Evolutionary conservation across 495 filamentous ascomycete genomes (phyloP).

Genomic region (Durotheca rogersii): DNA sequence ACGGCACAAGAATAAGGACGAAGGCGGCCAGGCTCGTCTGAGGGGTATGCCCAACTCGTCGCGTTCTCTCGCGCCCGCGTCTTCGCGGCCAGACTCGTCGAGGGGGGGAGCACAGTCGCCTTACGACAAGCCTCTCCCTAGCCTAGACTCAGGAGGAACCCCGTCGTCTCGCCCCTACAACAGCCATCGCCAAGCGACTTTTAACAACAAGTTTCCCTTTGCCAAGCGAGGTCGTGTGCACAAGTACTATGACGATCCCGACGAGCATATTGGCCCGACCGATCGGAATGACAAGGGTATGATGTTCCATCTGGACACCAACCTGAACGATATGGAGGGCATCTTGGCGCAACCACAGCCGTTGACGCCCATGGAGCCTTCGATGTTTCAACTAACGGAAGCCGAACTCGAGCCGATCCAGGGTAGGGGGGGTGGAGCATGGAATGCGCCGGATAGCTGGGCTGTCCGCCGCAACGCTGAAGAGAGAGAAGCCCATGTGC

Average conservation of each 20-base stretch:
- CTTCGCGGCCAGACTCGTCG: conserved; percentile 52
- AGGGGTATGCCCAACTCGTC: conserved; percentile 58
- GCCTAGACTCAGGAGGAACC: conserved; percentile 11
- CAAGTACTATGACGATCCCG: conserved; percentile 42
- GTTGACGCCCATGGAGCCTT: conserved; percentile 61
- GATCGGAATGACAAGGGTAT: conserved; percentile 46
- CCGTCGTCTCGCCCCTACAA: conserved; percentile 33
- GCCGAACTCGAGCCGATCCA: conserved; percentile 33
- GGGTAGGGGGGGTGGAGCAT: conserved; percentile 51
- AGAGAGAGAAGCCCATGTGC: conserved; percentile 47
- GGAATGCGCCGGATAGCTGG: conserved; percentile 95
- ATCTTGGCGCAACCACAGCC: conserved; percentile 69
- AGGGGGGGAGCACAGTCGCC: conserved; percentile 42
- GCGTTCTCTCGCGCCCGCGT: conserved; percentile 52
- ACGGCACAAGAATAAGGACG: conserved; percentile 60
- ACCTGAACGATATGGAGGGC: conserved; percentile 79
- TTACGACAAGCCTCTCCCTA: conserved; percentile 49
- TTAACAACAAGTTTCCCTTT: conserved; percentile 58
- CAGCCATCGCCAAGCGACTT: conserved; percentile 58
- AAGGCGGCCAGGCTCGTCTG: conserved; percentile 49
- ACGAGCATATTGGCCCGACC: conserved; percentile 49
- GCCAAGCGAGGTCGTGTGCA: conserved; percentile 46
- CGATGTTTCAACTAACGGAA: conserved; percentile 55
- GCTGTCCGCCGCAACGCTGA: conserved; percentile 70
- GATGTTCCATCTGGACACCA: conserved; percentile 74